Evolutionary conservation across 345 rosid species (phyloP), one percentile per base, ranked within the genome.

Genomic region (Syzygium jambos): DNA sequence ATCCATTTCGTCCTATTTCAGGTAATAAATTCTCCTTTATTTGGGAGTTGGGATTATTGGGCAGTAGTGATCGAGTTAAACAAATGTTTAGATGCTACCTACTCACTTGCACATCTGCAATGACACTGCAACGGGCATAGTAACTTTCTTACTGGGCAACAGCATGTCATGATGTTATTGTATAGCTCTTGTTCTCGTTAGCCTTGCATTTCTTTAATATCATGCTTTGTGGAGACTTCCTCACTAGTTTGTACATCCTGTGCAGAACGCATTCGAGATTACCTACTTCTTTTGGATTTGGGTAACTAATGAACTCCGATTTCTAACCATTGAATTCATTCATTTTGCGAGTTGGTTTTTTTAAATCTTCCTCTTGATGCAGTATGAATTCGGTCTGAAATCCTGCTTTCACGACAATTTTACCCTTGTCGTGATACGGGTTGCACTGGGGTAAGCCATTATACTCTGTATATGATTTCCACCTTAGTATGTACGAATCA

Each of bases 221-320:
- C 21, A 19, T 73, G 27, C 78, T 86, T 21, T 46, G 41, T 43
- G 27, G 43, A 52, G 51, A 29, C 30, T 52, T n/a, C 73, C 77
- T 43, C 38, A 27, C 12, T 55, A 2, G 78, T 14, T 46, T 86
- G 73, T 87, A 87, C 19, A 29, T 38, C 53, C 27, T 43, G 57
- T 85, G 80, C 88, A 98, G 99, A 98, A 98, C 89, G 99, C 99
- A 14, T 96, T 98, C 84, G 99, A 98, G 92, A 92, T 98, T 83
- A 98, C 99, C 41, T 96, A 96, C 91, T 95, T 96, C 95, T 92
- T 98, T 78, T 96, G 99, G 99, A 94, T 93, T 90, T 94, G 96
- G 99, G 99, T 97, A 95, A 92, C 55, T 0, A 59, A 29, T 54
- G 82, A 1, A 88, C 80, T 49, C 77, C 65, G 86, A 86, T 34